phyloP scores from a whole-genome alignment of 2,329 filamentous ascomycete genomes.

The Penicillium sp. region DNA sequence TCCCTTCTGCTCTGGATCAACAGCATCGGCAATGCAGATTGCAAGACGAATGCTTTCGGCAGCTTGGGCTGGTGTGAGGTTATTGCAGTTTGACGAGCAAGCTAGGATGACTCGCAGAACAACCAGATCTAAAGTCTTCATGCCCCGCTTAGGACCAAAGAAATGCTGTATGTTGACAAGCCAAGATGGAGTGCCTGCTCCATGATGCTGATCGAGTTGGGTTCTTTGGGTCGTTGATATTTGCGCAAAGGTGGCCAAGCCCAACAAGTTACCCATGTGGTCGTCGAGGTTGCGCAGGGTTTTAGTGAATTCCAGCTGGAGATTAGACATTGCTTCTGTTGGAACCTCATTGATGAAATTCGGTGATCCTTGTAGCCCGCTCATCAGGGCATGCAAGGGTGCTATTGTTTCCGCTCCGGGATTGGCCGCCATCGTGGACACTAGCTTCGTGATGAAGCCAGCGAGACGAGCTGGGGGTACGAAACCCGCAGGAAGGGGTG shows the following conservation, averaged over 20 bases:
- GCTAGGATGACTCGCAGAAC: constrained; percentile 44
- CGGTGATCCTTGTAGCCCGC: constrained; percentile 31
- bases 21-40: constrained; percentile 37
- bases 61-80: constrained; percentile 29
- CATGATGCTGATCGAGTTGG: constrained; percentile 13
- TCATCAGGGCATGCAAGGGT: constrained; percentile 39
- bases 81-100: constrained; percentile 40
- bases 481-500: constrained; percentile 32
- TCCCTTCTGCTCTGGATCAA: constrained; percentile 36
- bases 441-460: constrained; percentile 35
- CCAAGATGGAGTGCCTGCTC: constrained; percentile 31
- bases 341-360: constrained; percentile 34
- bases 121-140: constrained; percentile 46
- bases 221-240: constrained; percentile 28
- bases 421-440: constrained; percentile 31
- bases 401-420: constrained; percentile 37
- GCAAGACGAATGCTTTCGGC: constrained; percentile 41
- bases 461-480: constrained; percentile 38
- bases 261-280: constrained; percentile 44
- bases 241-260: constrained; percentile 43
- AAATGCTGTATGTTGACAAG: constrained; percentile 41
- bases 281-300: constrained; percentile 43
- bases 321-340: constrained; percentile 35
- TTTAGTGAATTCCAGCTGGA: constrained; percentile 42
- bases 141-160: constrained; percentile 41